Evolutionary conservation across 164 flowering plant species (phyloP), one percentile per base, ranked within the genome.

Genomic region (Pachysandra terminalis): DNA sequence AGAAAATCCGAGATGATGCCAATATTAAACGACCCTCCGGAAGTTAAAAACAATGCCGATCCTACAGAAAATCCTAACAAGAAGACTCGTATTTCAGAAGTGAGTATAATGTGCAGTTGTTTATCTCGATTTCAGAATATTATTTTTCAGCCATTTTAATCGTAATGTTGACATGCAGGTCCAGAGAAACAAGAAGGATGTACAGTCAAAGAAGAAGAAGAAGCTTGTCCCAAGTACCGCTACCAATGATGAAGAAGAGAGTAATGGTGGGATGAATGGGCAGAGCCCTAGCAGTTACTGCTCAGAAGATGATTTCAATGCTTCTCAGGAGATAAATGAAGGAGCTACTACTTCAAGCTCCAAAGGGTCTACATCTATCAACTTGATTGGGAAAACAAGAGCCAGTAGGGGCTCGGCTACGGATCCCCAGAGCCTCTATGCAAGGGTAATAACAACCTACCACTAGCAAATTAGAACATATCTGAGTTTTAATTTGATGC

Each of bases 401-500:
- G 94, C 97, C 40, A 74, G 78, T 16, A 82, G 92, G 71, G 96
- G 94, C 0, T 71, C 90, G 4, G 97, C 97, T 0, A 87, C 96
- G 0, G 97, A 95, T 75, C 89, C 97, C n/a, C 98, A 95, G 63
- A 95, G 98, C 86, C 94, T 95, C 65, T 92, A 95, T 75, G 98
- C 98, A 63, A 87, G 96, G 86, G 98, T 95, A 86, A 71, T n/a
- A n/a, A n/a, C 3, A 32, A 32, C 7, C 23, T 45, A 65, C n/a
- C 22, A 6, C 10, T 26, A 61, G 9, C 41, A 45, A 22, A 60
- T 17, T 19, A 9, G 19, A 54, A 13, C 41, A 24, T 1, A 27
- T 4, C 21, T 22, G 19, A 22, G 26, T 25, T 19, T 51, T 21
- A 45, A 23, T 21, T 3, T 3, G 7, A 28, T 51, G 37, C 25